These are phyloP conservation scores for Phytophthora ohioensis DNA, from an alignment of 352 stramenopile species.

Conservation along the genomic window DNA sequence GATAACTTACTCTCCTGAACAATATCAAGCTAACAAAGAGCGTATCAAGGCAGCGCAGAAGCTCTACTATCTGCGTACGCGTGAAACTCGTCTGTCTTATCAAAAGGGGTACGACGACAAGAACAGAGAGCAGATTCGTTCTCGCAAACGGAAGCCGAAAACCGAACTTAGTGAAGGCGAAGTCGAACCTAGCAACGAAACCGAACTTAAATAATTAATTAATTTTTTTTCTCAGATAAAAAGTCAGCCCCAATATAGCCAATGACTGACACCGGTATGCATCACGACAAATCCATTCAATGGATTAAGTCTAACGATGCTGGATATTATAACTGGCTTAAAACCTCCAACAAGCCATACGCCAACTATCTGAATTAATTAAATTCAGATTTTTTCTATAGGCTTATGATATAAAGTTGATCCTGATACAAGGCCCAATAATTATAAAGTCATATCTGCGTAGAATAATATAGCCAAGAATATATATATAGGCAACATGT, in stretches of 20 bases:
- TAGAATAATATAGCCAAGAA: constrained; percentile 24
- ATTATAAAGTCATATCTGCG: constrained; percentile 40
- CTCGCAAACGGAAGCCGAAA: not conserved
- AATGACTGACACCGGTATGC: constrained; percentile 4
- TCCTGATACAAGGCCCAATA: constrained; percentile 25
- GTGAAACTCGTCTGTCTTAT: too few species aligned
- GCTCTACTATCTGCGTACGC: too few species aligned
- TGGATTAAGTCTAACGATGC: too few species aligned
- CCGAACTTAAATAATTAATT: constrained; percentile 25
- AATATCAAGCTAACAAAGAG: not conserved
- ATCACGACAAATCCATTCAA: not conserved
- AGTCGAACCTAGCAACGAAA: constrained; percentile 21
- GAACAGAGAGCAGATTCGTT: too few species aligned
- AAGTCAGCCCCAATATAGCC: constrained; percentile 16
- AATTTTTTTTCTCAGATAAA: constrained; percentile 11
- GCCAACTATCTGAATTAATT: constrained; percentile 30
- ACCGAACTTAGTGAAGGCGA: constrained; percentile 13
- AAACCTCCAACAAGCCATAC: constrained; percentile 18
- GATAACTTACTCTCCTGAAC: not conserved
- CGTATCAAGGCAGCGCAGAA: too few species aligned
- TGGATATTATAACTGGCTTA: not conserved
- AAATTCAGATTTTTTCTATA: constrained; percentile 25
- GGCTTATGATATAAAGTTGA: constrained; percentile 29
- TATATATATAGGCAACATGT: too few species aligned
- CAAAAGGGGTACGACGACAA: too few species aligned